A percentile compares a stretch with the other conserved stretches of the same genome.
Evolutionary conservation across 768 basidiomycete genomes (phyloP).

Genomic region (Podaxis sp.): DNA sequence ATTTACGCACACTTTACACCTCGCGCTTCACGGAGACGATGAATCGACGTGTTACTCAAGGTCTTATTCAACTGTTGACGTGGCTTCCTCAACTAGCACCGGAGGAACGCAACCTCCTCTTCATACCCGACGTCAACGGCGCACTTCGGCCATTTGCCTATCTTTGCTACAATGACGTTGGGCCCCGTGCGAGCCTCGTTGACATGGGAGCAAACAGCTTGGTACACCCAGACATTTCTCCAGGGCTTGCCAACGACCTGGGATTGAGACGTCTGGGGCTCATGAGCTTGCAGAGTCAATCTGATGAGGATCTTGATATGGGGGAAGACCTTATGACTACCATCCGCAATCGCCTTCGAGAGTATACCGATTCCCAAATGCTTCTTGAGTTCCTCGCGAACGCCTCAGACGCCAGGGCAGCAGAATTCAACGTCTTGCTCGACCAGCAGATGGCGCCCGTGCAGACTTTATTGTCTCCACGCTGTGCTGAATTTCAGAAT

Average conservation of each 20-base stretch:
- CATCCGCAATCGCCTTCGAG: slow-evolving; percentile 39
- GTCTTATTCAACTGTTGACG: not conserved
- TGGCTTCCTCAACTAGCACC: slow-evolving; percentile 15
- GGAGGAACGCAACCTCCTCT: slow-evolving; percentile 25
- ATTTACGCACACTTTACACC: slow-evolving; percentile 19
- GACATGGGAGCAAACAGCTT: slow-evolving; percentile 20
- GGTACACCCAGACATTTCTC: slow-evolving; percentile 32
- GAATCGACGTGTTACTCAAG: not conserved
- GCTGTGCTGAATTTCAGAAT: slow-evolving; percentile 33
- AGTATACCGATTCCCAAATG: slow-evolving; percentile 44
- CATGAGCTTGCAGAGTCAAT: slow-evolving; percentile 27
- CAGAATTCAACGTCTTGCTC: slow-evolving; percentile 38
- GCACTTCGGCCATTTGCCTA: slow-evolving; percentile 27
- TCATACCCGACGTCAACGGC: slow-evolving; percentile 34
- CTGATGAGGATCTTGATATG: slow-evolving; percentile 36
- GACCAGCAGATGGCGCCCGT: slow-evolving; percentile 26
- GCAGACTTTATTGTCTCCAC: slow-evolving; percentile 29
- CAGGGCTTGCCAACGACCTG: slow-evolving; percentile 30
- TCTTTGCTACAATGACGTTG: slow-evolving; percentile 44
- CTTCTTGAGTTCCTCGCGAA: slow-evolving; percentile 54
- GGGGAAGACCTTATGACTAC: slow-evolving; percentile 41
- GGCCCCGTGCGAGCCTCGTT: slow-evolving; percentile 27
- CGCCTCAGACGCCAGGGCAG: slow-evolving; percentile 49
- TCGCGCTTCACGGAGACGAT: not conserved
- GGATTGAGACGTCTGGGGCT: slow-evolving; percentile 34